Base-by-base conservation (phyloP, 1,284 basidiomycete genomes). In the Phellopilus nigrolimitatus region DNA sequence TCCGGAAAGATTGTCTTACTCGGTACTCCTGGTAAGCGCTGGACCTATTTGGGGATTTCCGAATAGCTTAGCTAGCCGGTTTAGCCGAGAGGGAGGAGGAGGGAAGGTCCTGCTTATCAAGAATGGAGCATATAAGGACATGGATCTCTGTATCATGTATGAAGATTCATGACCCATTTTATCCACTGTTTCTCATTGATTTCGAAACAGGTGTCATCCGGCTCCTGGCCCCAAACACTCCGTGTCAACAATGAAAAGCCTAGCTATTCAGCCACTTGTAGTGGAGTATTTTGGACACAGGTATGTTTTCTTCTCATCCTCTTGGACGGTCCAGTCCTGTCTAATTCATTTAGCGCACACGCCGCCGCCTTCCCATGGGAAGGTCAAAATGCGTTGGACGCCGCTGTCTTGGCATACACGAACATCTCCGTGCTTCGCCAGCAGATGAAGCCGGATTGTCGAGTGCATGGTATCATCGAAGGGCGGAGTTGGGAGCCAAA, bases 381-480 rank as follows among this genome's bases (percentile, higher is more conserved):
- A 57, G 75, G 71, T 7, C 62, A 70, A 57, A 77, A 76, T 56
- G 75, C 76, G 1, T 66, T 74, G 25, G 75, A 76, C 59, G 76
- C 73, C 6, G 75, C 70, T 4, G 68, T 73, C 30, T 57, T 71
- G 13, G 70, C 72, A 28, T 77, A 77, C 62, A 62, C 58, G 13
- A 43, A 12, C 33, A 28, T 91, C 27, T 80, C 82, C 1, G 77
- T 77, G 2, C 71, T 91, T 21, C 76, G 88, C 10, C 88, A 91
- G 64, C 87, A 91, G 60, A 71, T 84, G 19, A 70, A 71, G 42
- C 80, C 82, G 0, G 75, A 73, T 0, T 72, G 79, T 57, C 75
- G 80, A n/a, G 71, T 86, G 2, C 84, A 88, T 57, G 83, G 82
- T 1, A 76, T 85, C 34, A 78, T 85, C 53, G 71, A 75, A 58